Conservation (phyloP, 2,329 filamentous ascomycete species). For the Epichloe sp. region DNA sequence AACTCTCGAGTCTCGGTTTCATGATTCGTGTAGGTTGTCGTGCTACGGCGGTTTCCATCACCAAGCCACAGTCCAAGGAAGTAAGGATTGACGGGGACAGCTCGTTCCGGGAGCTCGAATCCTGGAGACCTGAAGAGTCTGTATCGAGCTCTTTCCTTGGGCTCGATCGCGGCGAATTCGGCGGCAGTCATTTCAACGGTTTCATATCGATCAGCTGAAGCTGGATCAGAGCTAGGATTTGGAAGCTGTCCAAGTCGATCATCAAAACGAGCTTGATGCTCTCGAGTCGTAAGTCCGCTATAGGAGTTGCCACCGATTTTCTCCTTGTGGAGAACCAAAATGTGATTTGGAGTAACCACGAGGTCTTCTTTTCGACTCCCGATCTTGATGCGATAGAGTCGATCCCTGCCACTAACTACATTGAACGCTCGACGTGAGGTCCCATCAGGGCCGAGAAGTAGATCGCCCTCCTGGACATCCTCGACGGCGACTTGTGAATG, state of each 20-base stretch:
- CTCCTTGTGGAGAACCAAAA: slow-evolving; percentile 29
- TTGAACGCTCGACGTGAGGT: slow-evolving; percentile 34
- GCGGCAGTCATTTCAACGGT: slow-evolving; percentile 33
- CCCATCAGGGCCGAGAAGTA: slow-evolving; percentile 36
- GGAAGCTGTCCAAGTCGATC: too few species aligned
- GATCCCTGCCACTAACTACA: slow-evolving; percentile 32
- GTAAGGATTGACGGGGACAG: background rate
- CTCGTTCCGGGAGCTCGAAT: slow-evolving; percentile 16
- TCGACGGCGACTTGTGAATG: slow-evolving; percentile 31
- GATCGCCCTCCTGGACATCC: slow-evolving; percentile 34
- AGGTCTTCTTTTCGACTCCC: slow-evolving; percentile 28
- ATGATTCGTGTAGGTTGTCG: background rate
- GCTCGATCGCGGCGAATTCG: slow-evolving; percentile 27
- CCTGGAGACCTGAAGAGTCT: slow-evolving; percentile 22
- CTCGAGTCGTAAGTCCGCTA: too few species aligned
- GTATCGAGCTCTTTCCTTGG: slow-evolving; percentile 22
- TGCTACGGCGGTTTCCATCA: background rate
- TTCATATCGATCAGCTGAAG: slow-evolving; percentile 15
- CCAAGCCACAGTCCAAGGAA: background rate
- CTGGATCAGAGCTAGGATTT: too few species aligned
- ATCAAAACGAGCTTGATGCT: too few species aligned
- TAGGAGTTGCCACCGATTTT: slow-evolving; percentile 7
- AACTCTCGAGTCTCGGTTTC: background rate
- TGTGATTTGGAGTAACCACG: slow-evolving; percentile 35
- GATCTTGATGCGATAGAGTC: slow-evolving; percentile 36